Evolutionary conservation across 306 rosid genomes (phyloP).

Genomic region (Cajanus cajan): DNA sequence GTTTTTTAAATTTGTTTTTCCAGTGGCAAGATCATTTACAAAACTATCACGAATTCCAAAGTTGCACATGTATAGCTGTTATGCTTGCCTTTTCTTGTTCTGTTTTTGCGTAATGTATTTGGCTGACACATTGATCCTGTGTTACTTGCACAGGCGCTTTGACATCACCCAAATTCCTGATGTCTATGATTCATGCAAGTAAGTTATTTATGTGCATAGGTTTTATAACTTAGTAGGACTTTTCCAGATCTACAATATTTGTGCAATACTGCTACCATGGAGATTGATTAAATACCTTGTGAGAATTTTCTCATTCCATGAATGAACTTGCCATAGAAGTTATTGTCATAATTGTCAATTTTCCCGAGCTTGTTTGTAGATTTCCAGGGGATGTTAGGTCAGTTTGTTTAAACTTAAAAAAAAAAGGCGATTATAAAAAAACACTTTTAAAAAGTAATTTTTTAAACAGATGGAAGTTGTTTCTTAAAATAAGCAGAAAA

Average conservation of each 20-base stretch:
- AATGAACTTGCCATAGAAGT: background rate
- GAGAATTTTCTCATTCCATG: background rate
- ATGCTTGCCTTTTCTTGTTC: conserved; percentile 2
- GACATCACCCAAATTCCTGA: conserved; percentile 96
- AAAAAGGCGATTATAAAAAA: no score
- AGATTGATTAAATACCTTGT: background rate
- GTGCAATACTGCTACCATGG: background rate
- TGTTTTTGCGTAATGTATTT: background rate
- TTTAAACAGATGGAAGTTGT: no score
- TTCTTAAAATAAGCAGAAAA: no score
- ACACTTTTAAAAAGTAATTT: no score
- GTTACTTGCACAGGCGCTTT: conserved; percentile 76
- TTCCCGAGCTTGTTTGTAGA: conserved; percentile 8
- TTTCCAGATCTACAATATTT: background rate
- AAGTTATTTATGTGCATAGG: conserved; percentile 42
- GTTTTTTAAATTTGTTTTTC: conserved; percentile 13
- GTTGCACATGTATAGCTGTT: background rate
- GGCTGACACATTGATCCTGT: conserved; percentile 14
- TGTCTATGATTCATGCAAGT: conserved; percentile 98
- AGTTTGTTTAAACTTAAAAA: no score
- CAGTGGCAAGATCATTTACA: background rate
- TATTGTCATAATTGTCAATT: background rate
- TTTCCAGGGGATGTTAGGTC: background rate
- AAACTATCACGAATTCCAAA: background rate
- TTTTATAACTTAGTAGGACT: background rate